Percentiles rank a stretch among this genome's conserved stretches.
These are phyloP conservation scores for Tuber calosporum DNA, from an alignment of 495 filamentous ascomycete genomes.

Conservation along the genomic window DNA sequence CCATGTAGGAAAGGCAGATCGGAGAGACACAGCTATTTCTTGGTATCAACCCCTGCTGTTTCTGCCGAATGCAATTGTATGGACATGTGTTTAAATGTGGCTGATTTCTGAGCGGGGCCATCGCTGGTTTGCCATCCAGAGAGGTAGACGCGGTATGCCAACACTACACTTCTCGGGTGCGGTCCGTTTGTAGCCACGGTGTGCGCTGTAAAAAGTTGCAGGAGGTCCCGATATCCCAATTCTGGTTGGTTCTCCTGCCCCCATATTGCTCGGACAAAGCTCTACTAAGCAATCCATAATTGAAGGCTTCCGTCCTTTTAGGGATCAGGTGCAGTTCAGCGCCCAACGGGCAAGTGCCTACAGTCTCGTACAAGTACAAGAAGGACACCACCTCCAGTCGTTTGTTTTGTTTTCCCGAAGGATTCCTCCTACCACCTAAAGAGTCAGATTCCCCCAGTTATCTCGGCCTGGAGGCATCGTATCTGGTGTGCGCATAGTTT, in stretches of 20 bases:
- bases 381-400: neutral
- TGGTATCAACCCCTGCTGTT: neutral
- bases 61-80: neutral
- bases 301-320: neutral
- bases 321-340: neutral
- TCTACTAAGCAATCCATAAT: neutral
- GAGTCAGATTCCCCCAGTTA: neutral
- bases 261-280: neutral
- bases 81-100: neutral
- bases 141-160: neutral
- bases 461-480: neutral
- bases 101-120: neutral
- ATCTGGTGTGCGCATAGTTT: neutral
- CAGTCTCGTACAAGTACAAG: too few relatives aligned
- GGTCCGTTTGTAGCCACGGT: neutral
- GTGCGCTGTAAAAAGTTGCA: neutral
- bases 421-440: too few relatives aligned
- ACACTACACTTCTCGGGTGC: neutral
- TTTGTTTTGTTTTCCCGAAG: neutral
- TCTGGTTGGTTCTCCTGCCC: neutral
- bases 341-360: neutral
- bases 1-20: conserved; percentile 21
- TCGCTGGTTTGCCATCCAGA: neutral
- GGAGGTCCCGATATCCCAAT: neutral
- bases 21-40: conserved; percentile 28